Conservation (phyloP, 805 yeast species). For the Cyberlindnera misumaiensis region DNA sequence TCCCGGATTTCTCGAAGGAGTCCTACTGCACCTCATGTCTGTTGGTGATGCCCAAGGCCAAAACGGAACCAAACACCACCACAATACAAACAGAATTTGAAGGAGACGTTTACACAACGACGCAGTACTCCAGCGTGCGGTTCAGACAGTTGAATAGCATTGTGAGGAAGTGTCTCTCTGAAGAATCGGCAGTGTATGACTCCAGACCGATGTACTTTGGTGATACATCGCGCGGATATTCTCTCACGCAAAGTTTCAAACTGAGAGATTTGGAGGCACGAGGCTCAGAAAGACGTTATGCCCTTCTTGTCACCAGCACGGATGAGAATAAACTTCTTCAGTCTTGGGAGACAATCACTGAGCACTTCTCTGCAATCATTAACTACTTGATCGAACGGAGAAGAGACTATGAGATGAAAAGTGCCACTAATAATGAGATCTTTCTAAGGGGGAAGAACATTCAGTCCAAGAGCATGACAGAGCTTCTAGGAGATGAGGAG, state of each 20-base stretch:
- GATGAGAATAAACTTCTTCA: constrained; percentile 44
- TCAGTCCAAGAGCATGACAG: constrained; percentile 48
- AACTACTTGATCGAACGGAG: constrained; percentile 31
- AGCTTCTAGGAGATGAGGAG: constrained; percentile 46
- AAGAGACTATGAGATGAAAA: constrained; percentile 20
- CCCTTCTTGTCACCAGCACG: constrained; percentile 51
- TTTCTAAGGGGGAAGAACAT: constrained; percentile 51
- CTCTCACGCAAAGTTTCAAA: constrained; percentile 55
- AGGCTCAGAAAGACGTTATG: constrained; percentile 66
- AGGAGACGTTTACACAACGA: constrained; percentile 35
- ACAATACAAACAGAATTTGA: constrained; percentile 24
- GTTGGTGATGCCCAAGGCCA: constrained; percentile 39
- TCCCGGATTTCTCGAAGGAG: constrained; percentile 37
- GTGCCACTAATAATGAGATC: constrained; percentile 33
- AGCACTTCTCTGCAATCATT: constrained; percentile 35
- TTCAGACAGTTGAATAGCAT: constrained; percentile 52
- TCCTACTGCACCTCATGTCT: constrained; percentile 57
- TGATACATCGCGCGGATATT: constrained; percentile 53
- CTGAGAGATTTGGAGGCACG: constrained; percentile 59
- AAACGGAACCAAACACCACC: neutral
- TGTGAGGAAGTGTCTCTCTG: constrained; percentile 58
- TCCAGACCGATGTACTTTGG: constrained; percentile 58
- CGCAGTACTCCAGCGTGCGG: constrained; percentile 53
- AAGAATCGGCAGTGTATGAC: constrained; percentile 55
- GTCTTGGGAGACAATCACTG: constrained; percentile 46